Evolutionary conservation across 768 basidiomycete genomes (phyloP).

Genomic region (Tulasnella sp.): DNA sequence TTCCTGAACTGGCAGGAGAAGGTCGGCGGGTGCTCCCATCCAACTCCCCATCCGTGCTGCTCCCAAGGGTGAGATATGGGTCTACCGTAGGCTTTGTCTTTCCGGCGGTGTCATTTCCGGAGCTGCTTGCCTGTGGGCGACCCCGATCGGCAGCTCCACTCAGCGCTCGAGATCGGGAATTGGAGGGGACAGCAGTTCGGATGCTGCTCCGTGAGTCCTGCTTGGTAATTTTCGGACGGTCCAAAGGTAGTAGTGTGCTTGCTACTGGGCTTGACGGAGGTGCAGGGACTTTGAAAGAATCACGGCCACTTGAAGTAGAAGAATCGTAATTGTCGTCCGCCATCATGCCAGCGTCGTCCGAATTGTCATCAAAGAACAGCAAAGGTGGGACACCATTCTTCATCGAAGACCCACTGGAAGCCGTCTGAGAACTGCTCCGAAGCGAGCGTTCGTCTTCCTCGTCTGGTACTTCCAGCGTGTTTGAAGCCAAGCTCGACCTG

Average conservation of each 20-base stretch:
- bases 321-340: conserved; percentile 22
- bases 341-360: conserved; percentile 16
- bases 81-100: background rate
- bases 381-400: background rate
- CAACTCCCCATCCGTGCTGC: conserved; percentile 13
- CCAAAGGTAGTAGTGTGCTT: background rate
- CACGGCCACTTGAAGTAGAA: background rate
- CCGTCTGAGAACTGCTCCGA: background rate
- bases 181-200: conserved; percentile 44
- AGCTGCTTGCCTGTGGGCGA: background rate
- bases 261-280: conserved; percentile 15
- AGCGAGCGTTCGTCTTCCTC: conserved; percentile 13
- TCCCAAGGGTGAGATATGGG: background rate
- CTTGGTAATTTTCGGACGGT: conserved; percentile 31
- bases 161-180: background rate
- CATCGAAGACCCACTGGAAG: background rate
- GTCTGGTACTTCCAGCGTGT: background rate
- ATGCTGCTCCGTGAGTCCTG: conserved; percentile 60
- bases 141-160: background rate
- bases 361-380: background rate
- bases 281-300: background rate
- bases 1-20: background rate
- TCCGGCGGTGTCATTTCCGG: conserved; percentile 10
- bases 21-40: conserved; percentile 12
- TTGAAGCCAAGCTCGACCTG: background rate